Percentiles rank a stretch among this genome's conserved stretches.
phyloP scores from a whole-genome alignment of 106 monocot genomes.

The Agapanthus africanus region DNA sequence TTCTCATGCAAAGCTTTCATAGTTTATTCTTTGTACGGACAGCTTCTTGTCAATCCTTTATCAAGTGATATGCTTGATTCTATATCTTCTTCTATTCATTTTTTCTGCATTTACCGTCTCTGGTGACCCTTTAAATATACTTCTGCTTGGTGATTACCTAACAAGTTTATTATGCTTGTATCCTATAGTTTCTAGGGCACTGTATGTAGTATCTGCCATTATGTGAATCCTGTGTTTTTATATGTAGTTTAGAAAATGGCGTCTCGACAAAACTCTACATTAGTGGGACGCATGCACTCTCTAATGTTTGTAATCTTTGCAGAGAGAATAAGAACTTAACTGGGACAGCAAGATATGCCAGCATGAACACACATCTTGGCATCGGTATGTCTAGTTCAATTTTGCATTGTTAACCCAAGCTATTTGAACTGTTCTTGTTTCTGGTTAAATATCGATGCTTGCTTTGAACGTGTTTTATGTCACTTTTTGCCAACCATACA shows the following conservation, averaged over 20 bases:
- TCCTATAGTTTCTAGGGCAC: neutral
- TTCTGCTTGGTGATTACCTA: neutral
- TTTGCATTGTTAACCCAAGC: neutral
- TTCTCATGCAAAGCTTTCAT: neutral
- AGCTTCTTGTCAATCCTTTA: neutral
- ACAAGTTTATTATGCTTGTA: neutral
- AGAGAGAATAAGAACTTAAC: slow-evolving; percentile 52
- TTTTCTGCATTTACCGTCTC: no score
- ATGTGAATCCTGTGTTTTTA: neutral
- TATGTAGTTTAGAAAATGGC: neutral
- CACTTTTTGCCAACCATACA: no score
- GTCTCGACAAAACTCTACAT: neutral
- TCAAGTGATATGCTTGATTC: no score
- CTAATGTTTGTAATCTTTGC: slow-evolving; percentile 13
- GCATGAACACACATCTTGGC: slow-evolving; percentile 80
- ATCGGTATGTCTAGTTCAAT: slow-evolving; percentile 44
- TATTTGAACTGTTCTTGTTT: neutral
- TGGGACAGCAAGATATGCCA: slow-evolving; percentile 51
- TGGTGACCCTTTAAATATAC: no score
- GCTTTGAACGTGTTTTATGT: neutral
- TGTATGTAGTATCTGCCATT: neutral
- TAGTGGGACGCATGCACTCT: neutral
- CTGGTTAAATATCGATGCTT: neutral
- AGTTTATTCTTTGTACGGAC: neutral
- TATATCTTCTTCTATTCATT: no score